These are phyloP conservation scores for Xylaria sp. DNA, from an alignment of 495 filamentous ascomycete genomes.

Conservation along the genomic window DNA sequence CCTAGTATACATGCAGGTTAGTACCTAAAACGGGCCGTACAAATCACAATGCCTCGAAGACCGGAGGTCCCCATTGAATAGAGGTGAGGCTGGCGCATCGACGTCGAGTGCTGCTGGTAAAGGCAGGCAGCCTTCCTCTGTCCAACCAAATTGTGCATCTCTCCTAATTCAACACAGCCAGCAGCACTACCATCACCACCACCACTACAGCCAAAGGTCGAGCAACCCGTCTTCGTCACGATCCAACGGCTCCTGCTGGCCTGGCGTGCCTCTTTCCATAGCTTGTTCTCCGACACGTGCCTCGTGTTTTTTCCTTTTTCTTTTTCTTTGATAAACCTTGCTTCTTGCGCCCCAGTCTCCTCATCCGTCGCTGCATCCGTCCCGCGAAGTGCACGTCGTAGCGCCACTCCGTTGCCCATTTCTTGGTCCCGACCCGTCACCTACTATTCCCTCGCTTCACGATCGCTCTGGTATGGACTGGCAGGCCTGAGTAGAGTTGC, in stretches of 20 bases:
- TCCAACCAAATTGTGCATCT: conserved; percentile 19
- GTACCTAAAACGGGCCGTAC: no score
- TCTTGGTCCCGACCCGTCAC: neutral
- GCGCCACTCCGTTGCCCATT: neutral
- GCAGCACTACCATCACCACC: neutral
- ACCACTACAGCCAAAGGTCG: neutral
- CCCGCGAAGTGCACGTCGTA: conserved; percentile 4
- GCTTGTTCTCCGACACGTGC: neutral
- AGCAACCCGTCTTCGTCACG: neutral
- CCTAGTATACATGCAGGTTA: no score
- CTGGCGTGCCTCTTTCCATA: neutral
- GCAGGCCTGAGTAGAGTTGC: conserved; percentile 28
- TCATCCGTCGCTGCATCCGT: neutral
- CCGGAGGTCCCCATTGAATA: neutral
- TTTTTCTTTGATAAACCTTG: neutral
- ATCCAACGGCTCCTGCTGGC: neutral
- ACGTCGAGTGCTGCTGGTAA: conserved; percentile 6
- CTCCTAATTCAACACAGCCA: conserved; percentile 10
- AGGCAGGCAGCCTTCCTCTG: conserved; percentile 15
- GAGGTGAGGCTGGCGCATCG: conserved; percentile 16
- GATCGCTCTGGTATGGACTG: conserved; percentile 28
- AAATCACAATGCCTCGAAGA: conserved; percentile 7
- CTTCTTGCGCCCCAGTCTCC: conserved; percentile 8
- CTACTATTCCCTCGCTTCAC: conserved; percentile 4
- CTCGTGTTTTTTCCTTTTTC: neutral